phyloP scores from a whole-genome alignment of 108 stramenopile genomes.

The Pseudonitzschia delicatissima region DNA sequence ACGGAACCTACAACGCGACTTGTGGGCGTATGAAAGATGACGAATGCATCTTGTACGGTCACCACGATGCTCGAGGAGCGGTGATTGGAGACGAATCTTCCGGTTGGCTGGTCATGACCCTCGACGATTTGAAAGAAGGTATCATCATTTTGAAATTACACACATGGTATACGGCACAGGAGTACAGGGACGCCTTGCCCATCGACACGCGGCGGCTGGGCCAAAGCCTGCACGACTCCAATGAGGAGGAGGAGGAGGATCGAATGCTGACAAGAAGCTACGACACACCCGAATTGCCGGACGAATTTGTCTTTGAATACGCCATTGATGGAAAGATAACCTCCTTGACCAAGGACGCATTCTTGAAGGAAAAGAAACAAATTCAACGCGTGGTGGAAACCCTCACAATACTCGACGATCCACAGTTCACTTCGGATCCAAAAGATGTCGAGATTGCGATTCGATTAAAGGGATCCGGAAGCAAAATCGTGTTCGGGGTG shows the following conservation, averaged over 20 bases:
- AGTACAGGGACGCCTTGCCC: no score
- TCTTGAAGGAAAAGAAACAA: slow-evolving; percentile 32
- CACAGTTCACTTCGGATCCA: slow-evolving; percentile 30
- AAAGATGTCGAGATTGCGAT: slow-evolving; percentile 65
- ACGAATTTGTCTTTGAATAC: slow-evolving; percentile 63
- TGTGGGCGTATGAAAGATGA: slow-evolving; percentile 43
- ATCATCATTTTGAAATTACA: slow-evolving; percentile 63
- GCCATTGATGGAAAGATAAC: slow-evolving; percentile 60
- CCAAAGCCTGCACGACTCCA: neutral
- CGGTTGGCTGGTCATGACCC: slow-evolving; percentile 71
- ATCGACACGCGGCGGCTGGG: slow-evolving; percentile 22
- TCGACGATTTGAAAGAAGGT: slow-evolving; percentile 58
- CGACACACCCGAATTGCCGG: slow-evolving; percentile 41
- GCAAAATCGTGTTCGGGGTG: slow-evolving; percentile 36
- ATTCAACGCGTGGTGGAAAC: slow-evolving; percentile 40
- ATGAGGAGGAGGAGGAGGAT: neutral
- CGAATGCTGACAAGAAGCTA: slow-evolving; percentile 20
- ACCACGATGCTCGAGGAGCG: slow-evolving; percentile 59
- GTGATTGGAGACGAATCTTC: slow-evolving; percentile 63
- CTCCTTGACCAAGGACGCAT: slow-evolving; percentile 37
- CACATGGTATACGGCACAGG: slow-evolving; percentile 35
- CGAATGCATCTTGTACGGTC: slow-evolving; percentile 64
- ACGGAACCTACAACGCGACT: slow-evolving; percentile 56
- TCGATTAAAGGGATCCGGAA: slow-evolving; percentile 51
- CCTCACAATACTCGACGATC: slow-evolving; percentile 61